Percentiles rank a stretch among this genome's conserved stretches.
Evolutionary conservation across 2,329 filamentous ascomycete genomes (phyloP).

Genomic region (Escovopsis sp.): DNA sequence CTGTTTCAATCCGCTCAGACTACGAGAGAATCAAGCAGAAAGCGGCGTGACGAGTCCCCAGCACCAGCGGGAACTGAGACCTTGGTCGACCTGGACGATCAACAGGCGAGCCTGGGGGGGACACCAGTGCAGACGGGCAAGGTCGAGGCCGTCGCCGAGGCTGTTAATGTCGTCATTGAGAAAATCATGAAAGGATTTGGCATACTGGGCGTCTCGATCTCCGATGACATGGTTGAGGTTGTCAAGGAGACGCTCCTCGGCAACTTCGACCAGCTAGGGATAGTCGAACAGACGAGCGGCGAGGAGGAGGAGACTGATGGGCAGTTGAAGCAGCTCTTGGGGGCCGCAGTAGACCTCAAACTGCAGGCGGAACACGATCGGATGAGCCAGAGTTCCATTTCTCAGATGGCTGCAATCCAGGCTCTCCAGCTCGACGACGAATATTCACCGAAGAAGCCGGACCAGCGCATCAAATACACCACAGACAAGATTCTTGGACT

Average conservation of each 20-base stretch:
- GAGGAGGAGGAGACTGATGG: slow-evolving; percentile 11
- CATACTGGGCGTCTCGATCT: slow-evolving; percentile 3
- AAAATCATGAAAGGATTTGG: too few species aligned
- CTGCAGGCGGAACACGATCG: slow-evolving; percentile 7
- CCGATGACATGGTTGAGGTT: slow-evolving; percentile 6
- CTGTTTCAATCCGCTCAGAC: too few species aligned
- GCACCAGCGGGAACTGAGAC: too few species aligned
- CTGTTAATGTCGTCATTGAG: too few species aligned
- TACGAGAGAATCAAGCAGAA: too few species aligned
- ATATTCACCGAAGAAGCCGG: neutral
- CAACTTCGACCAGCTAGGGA: too few species aligned
- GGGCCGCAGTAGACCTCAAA: slow-evolving; percentile 10
- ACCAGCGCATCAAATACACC: slow-evolving; percentile 7
- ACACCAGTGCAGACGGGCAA: too few species aligned
- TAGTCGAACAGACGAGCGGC: neutral
- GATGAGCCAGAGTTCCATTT: neutral
- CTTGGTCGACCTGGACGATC: too few species aligned
- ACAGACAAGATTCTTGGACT: slow-evolving; percentile 2
- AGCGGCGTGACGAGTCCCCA: too few species aligned
- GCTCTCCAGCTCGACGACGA: slow-evolving; percentile 1
- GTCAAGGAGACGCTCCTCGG: slow-evolving; percentile 13
- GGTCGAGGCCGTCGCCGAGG: too few species aligned
- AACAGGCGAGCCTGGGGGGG: too few species aligned
- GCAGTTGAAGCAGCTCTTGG: slow-evolving; percentile 9
- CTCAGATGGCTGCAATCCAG: slow-evolving; percentile 2